These are phyloP conservation scores for Apostasia shenzhenica DNA, from an alignment of 106 monocot genomes.

Conservation along the genomic window DNA sequence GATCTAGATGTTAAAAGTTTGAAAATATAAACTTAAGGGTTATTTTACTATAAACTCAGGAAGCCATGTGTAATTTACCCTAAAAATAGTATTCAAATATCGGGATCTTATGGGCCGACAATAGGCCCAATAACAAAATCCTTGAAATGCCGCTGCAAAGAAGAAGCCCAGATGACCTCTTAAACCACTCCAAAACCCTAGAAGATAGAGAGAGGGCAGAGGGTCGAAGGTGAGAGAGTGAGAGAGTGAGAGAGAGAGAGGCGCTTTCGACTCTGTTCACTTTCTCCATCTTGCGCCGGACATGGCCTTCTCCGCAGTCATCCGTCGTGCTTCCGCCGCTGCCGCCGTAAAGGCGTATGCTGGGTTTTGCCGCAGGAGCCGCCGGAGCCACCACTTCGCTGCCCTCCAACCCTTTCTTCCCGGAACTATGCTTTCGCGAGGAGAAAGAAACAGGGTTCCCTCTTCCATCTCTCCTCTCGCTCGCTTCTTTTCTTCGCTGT, in stretches of 20 bases:
- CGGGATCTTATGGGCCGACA: too few relatives aligned
- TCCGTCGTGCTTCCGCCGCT: conserved; percentile 1
- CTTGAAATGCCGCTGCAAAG: too few relatives aligned
- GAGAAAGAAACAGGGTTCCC: not conserved
- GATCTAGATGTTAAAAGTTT: too few relatives aligned
- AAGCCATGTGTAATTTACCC: too few relatives aligned
- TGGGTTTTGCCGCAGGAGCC: not conserved
- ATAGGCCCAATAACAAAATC: too few relatives aligned
- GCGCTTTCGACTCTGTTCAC: not conserved
- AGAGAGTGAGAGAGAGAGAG: too few relatives aligned
- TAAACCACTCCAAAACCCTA: conserved; percentile 1
- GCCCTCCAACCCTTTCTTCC: not conserved
- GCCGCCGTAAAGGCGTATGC: not conserved
- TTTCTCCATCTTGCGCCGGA: not conserved
- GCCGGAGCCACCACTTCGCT: not conserved
- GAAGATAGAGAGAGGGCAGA: not conserved
- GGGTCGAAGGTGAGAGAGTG: too few relatives aligned
- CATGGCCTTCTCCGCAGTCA: conserved; percentile 1
- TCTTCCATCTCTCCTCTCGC: not conserved
- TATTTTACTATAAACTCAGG: too few relatives aligned
- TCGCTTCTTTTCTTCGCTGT: conserved; percentile 2
- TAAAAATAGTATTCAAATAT: too few relatives aligned
- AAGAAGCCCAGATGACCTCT: not conserved
- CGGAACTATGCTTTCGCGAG: not conserved
- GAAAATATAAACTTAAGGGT: too few relatives aligned